phyloP scores from a whole-genome alignment of 441 rosid species.

The Breynia disticha region DNA sequence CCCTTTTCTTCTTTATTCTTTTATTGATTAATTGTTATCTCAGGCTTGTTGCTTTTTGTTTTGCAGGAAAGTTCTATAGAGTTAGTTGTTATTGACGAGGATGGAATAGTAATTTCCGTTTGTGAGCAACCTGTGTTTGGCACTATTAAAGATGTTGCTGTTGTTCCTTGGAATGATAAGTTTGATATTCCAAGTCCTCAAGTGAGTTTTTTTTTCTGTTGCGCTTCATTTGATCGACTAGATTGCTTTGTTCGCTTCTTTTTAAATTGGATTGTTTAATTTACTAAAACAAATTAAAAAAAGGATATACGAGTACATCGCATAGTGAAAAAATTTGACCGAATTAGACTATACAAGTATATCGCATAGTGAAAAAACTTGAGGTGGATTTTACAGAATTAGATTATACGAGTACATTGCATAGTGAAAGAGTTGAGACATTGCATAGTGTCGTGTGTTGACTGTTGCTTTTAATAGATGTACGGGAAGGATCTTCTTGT shows the following conservation, averaged over 20 bases:
- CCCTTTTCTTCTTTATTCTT: not conserved
- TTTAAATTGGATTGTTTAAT: too few relatives aligned
- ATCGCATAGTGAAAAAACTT: too few relatives aligned
- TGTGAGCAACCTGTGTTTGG: conserved; percentile 92
- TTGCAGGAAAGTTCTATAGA: conserved; percentile 92
- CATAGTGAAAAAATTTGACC: too few relatives aligned
- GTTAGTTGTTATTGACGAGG: conserved; percentile 63
- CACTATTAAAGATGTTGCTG: conserved; percentile 72
- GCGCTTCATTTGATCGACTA: too few relatives aligned
- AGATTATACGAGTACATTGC: too few relatives aligned
- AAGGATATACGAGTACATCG: too few relatives aligned
- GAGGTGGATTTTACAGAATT: too few relatives aligned
- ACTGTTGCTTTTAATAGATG: conserved; percentile 31
- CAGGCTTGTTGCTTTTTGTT: not conserved
- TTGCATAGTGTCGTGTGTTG: not conserved
- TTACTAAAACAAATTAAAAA: too few relatives aligned
- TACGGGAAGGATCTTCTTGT: conserved; percentile 73
- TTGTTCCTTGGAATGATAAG: conserved; percentile 57
- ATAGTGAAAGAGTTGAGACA: too few relatives aligned
- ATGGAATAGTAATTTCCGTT: conserved; percentile 66
- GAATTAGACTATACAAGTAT: too few relatives aligned
- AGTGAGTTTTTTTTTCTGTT: conserved; percentile 37
- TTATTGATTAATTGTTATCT: not conserved
- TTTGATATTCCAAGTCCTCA: conserved; percentile 34
- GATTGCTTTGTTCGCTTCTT: too few relatives aligned